phyloP scores from a whole-genome alignment of 331 rosid species.

The Malus hybrid region DNA sequence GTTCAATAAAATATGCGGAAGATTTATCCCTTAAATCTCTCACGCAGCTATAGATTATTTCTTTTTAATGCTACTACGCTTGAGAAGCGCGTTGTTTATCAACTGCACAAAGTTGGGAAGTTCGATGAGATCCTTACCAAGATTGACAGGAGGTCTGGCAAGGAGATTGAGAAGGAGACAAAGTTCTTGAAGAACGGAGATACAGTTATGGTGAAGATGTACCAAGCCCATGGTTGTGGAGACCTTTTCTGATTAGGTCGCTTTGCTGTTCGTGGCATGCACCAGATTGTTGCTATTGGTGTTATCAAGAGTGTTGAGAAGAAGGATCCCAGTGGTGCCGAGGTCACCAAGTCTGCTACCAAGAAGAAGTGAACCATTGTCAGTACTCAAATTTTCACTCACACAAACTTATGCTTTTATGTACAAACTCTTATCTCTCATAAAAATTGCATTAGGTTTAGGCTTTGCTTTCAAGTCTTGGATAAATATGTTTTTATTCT shows the following conservation, averaged over 20 bases:
- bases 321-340: slow-evolving; percentile 64
- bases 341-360: slow-evolving; percentile 63
- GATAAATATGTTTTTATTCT: too few species aligned
- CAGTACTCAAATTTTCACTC: neutral
- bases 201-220: slow-evolving; percentile 31
- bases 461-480: too few species aligned
- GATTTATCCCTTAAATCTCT: too few species aligned
- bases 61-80: too few species aligned
- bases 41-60: too few species aligned
- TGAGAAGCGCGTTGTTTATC: too few species aligned
- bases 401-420: neutral
- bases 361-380: slow-evolving; percentile 60
- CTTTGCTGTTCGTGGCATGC: slow-evolving; percentile 32
- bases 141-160: slow-evolving; percentile 29
- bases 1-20: too few species aligned
- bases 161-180: slow-evolving; percentile 31
- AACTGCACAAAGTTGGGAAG: neutral
- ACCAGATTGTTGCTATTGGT: slow-evolving; percentile 65
- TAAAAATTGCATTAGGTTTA: too few species aligned
- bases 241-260: slow-evolving; percentile 35
- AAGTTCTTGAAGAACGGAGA: slow-evolving; percentile 31
- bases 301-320: slow-evolving; percentile 63
- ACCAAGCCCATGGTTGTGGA: slow-evolving; percentile 48
- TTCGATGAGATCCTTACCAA: slow-evolving; percentile 16
- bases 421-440: neutral